Evolutionary conservation across 805 yeast genomes (phyloP), one percentile per base, ranked within the genome.

Genomic region (Suhomyces xylopsoci): DNA sequence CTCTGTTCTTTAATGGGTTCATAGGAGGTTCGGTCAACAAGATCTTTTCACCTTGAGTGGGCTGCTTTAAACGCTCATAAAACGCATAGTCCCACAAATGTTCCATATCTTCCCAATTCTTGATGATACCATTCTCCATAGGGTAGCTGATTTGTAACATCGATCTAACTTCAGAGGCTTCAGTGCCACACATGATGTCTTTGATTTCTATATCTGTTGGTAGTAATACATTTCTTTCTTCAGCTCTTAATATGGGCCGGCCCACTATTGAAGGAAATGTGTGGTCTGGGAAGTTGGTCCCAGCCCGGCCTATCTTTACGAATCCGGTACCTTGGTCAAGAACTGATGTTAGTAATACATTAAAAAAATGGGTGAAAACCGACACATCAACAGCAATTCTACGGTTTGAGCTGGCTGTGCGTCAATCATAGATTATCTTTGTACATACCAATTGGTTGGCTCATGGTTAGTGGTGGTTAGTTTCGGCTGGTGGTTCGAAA

Each of bases 271-370:
- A 91, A 12, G 98, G 99, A 72, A 92, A 94, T 14, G 97, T 92
- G 74, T 85, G 85, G 70, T 94, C 98, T 26, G 99, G 99, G 79
- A 92, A 92, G 74, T 94, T 94, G 60, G 91, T 88, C 30, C 98
- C 97, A 36, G 96, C 97, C 65, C 97, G 83, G 54, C 99, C 99
- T 61, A 93, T 90, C 70, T 92, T 93, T 51, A 93, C 97, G 68
- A 94, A 94, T 53, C 99, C 99, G 48, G 99, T 94, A 76, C 99
- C 99, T 77, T 94, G 98, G 76, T 94, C 99, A 62, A 94, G 89
- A 62, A 94, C 99, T 81, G 42, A 38, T 19, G 42, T 38, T 38
- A 38, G 42, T 38, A 63, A 24, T 38, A 38, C 24, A 38, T 38
- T 38, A 5, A 12, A 36, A 36, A 4, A 34, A 34, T 22, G 8